Evolutionary conservation across 2,329 filamentous ascomycete genomes (phyloP), one percentile per base, ranked within the genome.

Genomic region (Fusarium musae): DNA sequence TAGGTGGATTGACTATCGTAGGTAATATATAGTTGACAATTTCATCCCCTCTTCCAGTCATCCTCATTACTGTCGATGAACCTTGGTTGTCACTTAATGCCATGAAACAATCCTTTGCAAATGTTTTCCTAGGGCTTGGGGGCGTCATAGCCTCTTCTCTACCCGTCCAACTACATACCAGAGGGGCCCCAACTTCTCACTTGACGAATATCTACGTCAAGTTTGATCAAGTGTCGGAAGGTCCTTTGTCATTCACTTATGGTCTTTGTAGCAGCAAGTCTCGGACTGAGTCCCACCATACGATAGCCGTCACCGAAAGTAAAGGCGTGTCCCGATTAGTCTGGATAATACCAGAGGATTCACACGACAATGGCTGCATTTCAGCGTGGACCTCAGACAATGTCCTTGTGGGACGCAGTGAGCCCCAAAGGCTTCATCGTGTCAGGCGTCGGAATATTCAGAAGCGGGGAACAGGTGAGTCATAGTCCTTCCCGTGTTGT

Each of bases 401-500:
- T 4, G 11, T 9, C 0, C 65, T 68, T 0, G 26, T 26, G 2
- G 65, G 65, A 2, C 54, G 65, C 0, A 54, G 47, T 26, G 65
- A 62, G 1, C 26, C 42, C 0, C 65, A 68, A 8, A 54, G 36
- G 4, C 54, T 68, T 6, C 56, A 63, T 23, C 65, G 63, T 5
- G 6, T 68, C 2, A n/a, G 9, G 19, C 36, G 63, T 21, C 28
- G 63, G 7, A 43, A 58, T 2, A 1, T 49, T 10, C 63, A 68
- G 4, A 68, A 54, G 40, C 42, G 65, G 11, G 30, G 15, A 34
- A 9, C 43, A 13, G 54, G 65, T 17, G 2, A 49, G 53, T 10
- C 0, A 8, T 4, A 4, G 2, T 5, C 2, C 1, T 8, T 1
- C 1, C 0, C 0, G 0, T 13, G 23, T 0, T 7, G 13, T 3